Evolutionary conservation across 805 yeast genomes (phyloP), one percentile per base, ranked within the genome.

Genomic region (Vanderwaltozyma verrucispora): DNA sequence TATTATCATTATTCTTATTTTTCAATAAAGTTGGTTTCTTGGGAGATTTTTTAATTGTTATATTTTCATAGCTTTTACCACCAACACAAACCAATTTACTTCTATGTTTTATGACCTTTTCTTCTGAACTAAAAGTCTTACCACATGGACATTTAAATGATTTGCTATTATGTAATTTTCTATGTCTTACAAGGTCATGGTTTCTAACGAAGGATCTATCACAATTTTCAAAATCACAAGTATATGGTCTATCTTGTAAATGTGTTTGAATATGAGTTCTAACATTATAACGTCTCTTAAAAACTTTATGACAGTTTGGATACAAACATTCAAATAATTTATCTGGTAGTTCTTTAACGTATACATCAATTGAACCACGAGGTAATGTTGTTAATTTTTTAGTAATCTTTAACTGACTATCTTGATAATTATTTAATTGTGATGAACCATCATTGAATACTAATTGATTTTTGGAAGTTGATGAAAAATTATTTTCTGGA

Each of bases 241-340:
- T 65, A 60, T 85, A 89, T 1, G 99, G 99, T 45, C 96, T 68
- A 58, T 94, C 98, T 56, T 89, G 79, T 35, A 92, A 63, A 66
- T 92, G 99, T 1, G 98, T 92, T 57, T 92, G 98, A 39, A 92
- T 88, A 59, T 92, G 99, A 0, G 96, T 85, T 44, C 97, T 68
- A 11, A 86, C 85, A 52, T 92, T 92, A 60, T 94, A 94, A 33
- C 95, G 69, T 53, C 98, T 70, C 7, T 87, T 77, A 61, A 92
- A 89, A 38, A 71, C 64, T 61, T 92, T 87, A 9, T 83, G 81
- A 62, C 99, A 92, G 38, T 69, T 69, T 13, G 80, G 73, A 59
- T 68, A 89, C 41, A 72, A 68, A 60, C 99, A 92, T 27, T 77
- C 69, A 62, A 72, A 94, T 23, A 71, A 66, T 42, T 79, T 81